Conservation (phyloP, 2,329 filamentous ascomycete genomes). For the Stagonosporopsis rhizophila region DNA sequence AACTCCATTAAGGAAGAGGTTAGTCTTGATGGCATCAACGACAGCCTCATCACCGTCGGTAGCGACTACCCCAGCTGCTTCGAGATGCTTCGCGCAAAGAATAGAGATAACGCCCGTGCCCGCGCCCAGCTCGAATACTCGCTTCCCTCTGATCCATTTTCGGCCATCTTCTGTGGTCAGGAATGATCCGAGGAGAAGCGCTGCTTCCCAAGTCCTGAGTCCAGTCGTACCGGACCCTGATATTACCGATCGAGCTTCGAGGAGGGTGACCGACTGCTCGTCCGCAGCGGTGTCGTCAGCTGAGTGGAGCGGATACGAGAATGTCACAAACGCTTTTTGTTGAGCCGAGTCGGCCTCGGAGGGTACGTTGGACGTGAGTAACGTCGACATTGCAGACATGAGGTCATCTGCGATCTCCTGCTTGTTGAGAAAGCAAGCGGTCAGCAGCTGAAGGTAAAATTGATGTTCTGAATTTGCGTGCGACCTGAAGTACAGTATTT, state of each 20-base stretch:
- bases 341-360: conserved; percentile 72
- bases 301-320: conserved; percentile 53
- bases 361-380: conserved; percentile 70
- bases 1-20: conserved; percentile 72
- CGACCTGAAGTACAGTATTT: conserved; percentile 1
- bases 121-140: conserved; percentile 74
- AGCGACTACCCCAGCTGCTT: conserved; percentile 65
- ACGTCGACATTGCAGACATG: conserved; percentile 70
- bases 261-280: conserved; percentile 63
- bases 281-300: conserved; percentile 24
- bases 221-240: conserved; percentile 77
- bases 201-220: conserved; percentile 81
- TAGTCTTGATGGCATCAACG: conserved; percentile 70
- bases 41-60: conserved; percentile 80
- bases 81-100: conserved; percentile 72
- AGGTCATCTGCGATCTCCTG: conserved; percentile 87
- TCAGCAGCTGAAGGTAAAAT: conserved; percentile 28
- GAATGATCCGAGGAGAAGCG: conserved; percentile 74
- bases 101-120: conserved; percentile 80
- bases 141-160: conserved; percentile 59
- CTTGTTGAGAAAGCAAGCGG: conserved; percentile 27
- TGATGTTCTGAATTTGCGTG: neutral
- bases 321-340: conserved; percentile 78
- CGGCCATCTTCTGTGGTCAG: conserved; percentile 59
- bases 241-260: conserved; percentile 73